Conservation (phyloP, 352 stramenopile genomes). For the Pythium sukuiense region DNA sequence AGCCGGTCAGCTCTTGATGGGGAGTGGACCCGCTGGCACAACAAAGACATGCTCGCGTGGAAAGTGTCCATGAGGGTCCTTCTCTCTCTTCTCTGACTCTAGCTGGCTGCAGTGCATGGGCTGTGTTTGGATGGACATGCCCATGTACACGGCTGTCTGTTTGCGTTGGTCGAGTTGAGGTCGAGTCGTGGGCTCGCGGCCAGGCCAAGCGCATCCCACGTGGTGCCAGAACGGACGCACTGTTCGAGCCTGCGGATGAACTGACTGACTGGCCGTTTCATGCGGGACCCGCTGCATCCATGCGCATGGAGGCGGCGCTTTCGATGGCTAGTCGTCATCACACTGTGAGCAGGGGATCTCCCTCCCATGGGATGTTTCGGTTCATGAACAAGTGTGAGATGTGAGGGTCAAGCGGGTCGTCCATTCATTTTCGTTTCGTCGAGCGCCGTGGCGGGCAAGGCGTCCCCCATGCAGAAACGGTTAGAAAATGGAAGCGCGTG, state of each 20-base stretch:
- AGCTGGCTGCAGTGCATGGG: too few relatives aligned
- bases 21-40: neutral
- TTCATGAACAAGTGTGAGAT: neutral
- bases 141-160: neutral
- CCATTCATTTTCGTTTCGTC: neutral
- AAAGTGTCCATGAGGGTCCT: neutral
- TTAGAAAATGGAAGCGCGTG: slow-evolving; percentile 24
- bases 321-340: slow-evolving; percentile 3
- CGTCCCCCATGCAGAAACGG: neutral
- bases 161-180: neutral
- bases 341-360: neutral
- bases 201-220: neutral
- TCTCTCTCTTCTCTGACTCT: neutral
- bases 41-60: neutral
- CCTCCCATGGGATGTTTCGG: neutral
- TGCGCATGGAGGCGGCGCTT: neutral
- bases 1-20: neutral
- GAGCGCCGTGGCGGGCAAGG: neutral
- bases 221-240: slow-evolving; percentile 6
- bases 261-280: slow-evolving; percentile 6
- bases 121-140: neutral
- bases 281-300: slow-evolving; percentile 12
- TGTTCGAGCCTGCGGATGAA: neutral
- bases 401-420: neutral
- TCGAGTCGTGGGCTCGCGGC: neutral